Conservation (phyloP, 164 flowering plant genomes). For the Umbilicus rupestris region DNA sequence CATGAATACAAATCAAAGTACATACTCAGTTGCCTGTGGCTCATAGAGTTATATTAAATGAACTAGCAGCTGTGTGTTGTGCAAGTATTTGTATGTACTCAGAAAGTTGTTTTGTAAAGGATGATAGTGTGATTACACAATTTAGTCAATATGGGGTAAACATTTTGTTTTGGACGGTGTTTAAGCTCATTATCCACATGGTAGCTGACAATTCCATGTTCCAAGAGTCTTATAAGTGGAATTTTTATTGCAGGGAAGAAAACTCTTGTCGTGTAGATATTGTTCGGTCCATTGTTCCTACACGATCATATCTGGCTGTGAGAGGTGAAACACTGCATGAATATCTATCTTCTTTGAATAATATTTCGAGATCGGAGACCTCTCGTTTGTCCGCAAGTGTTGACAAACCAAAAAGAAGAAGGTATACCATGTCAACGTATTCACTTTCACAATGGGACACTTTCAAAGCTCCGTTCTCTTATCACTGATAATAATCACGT, state of each 20-base stretch:
- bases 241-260: constrained; percentile 33
- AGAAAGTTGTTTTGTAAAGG: not conserved
- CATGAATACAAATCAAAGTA: no score
- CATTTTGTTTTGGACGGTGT: no score
- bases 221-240: not conserved
- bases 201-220: not conserved
- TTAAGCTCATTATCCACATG: not conserved
- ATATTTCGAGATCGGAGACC: constrained; percentile 59
- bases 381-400: constrained; percentile 31
- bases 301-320: constrained; percentile 33
- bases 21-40: no score
- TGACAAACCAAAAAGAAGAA: constrained; percentile 25
- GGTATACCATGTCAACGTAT: constrained; percentile 26
- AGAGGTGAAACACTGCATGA: constrained; percentile 59
- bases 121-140: no score
- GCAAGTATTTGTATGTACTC: no score
- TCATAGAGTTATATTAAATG: no score
- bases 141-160: no score
- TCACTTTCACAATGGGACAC: not conserved
- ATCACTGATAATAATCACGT: not conserved
- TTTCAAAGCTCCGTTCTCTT: not conserved
- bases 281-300: constrained; percentile 45
- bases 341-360: constrained; percentile 58
- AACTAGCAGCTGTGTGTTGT: no score
- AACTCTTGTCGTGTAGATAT: constrained; percentile 25